A percentile compares a stretch with the other conserved stretches of the same genome.
Evolutionary conservation across 805 yeast species (phyloP).

Genomic region (Hanseniaspora lindneri): DNA sequence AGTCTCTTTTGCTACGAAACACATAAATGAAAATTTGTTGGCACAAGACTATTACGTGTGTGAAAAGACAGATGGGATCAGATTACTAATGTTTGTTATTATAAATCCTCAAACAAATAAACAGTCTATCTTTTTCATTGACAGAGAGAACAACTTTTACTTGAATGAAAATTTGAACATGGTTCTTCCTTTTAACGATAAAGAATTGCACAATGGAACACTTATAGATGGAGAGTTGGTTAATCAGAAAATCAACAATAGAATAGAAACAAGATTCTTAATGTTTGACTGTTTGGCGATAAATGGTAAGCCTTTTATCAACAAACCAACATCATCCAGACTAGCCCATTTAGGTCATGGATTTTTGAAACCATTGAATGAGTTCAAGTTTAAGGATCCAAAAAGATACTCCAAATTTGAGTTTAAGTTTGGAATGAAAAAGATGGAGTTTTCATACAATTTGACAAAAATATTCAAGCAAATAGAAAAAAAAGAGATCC

Average conservation of each 20-base stretch:
- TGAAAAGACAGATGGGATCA: slow-evolving; percentile 87
- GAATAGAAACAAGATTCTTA: slow-evolving; percentile 61
- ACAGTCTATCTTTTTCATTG: slow-evolving; percentile 80
- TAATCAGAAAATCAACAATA: slow-evolving; percentile 44
- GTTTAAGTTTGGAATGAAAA: slow-evolving; percentile 73
- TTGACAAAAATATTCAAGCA: slow-evolving; percentile 62
- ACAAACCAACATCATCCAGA: slow-evolving; percentile 64
- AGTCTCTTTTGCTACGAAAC: slow-evolving; percentile 69
- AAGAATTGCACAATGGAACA: slow-evolving; percentile 70
- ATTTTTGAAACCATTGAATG: slow-evolving; percentile 70
- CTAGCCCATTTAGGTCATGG: slow-evolving; percentile 75
- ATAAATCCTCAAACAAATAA: slow-evolving; percentile 56
- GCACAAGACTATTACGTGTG: slow-evolving; percentile 82
- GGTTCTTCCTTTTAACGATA: slow-evolving; percentile 38
- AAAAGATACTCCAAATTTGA: slow-evolving; percentile 67
- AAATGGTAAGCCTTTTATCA: slow-evolving; percentile 60
- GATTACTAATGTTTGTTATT: slow-evolving; percentile 64
- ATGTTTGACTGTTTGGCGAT: slow-evolving; percentile 86
- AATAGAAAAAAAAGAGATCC: slow-evolving; percentile 45
- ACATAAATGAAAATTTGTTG: slow-evolving; percentile 49
- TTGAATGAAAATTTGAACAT: slow-evolving; percentile 76
- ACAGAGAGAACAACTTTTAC: slow-evolving; percentile 77
- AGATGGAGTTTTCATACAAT: slow-evolving; percentile 75
- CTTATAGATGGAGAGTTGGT: slow-evolving; percentile 92
- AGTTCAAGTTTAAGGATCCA: slow-evolving; percentile 56